phyloP scores from a whole-genome alignment of 2,329 filamentous ascomycete species.

The Phialocephala subalpina region DNA sequence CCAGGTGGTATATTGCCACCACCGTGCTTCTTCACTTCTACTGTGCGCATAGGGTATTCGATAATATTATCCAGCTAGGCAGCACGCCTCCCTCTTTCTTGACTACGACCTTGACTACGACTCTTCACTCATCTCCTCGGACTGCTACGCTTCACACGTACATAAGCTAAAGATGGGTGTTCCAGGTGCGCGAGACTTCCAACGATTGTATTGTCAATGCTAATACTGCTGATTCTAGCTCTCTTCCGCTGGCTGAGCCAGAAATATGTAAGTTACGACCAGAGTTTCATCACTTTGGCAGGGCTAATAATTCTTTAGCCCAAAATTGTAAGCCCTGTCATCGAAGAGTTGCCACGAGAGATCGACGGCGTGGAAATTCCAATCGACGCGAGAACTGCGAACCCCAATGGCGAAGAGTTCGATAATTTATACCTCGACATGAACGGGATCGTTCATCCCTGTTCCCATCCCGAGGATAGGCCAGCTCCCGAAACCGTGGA shows the following conservation, averaged over 20 bases:
- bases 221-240: constrained; percentile 30
- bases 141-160: not conserved
- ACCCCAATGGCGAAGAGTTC: constrained; percentile 97
- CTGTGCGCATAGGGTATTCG: not conserved
- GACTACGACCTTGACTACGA: not conserved
- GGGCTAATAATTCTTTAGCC: constrained; percentile 92
- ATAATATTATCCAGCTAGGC: not conserved
- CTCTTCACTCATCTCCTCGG: not conserved
- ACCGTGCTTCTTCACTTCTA: not conserved
- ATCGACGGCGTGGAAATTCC: constrained; percentile 88
- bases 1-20: constrained; percentile 4
- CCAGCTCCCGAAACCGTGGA: constrained; percentile 93
- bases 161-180: constrained; percentile 42
- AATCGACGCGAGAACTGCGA: constrained; percentile 82
- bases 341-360: constrained; percentile 83
- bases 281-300: constrained; percentile 1
- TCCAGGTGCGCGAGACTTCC: constrained; percentile 34
- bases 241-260: constrained; percentile 91
- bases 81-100: not conserved
- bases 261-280: constrained; percentile 78
- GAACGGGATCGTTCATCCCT: constrained; percentile 99
- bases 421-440: constrained; percentile 99
- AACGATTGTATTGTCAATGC: constrained; percentile 5
- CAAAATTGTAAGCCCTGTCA: constrained; percentile 83
- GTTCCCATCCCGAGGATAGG: constrained; percentile 94